Evolutionary conservation across 176 grass and related monocot species (phyloP).

Genomic region (Oryza brachyantha): DNA sequence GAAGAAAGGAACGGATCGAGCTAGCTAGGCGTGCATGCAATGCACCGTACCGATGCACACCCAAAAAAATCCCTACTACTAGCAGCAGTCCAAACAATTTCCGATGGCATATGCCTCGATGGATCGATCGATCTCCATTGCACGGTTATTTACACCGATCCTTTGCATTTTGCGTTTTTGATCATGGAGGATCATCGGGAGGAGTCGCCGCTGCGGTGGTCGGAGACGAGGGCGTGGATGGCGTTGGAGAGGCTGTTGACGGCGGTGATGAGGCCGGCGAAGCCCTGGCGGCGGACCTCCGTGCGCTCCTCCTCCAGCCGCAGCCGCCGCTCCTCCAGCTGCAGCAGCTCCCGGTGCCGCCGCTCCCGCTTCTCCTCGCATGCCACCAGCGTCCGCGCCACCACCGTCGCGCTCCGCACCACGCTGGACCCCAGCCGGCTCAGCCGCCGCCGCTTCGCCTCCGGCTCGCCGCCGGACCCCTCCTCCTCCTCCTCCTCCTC

Average conservation of each 20-base stretch:
- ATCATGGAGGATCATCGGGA: conserved; percentile 25
- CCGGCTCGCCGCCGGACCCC: conserved; percentile 42
- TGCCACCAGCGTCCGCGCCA: conserved; percentile 74
- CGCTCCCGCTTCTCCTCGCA: conserved; percentile 95
- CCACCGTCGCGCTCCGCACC: conserved; percentile 85
- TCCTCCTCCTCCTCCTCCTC: conserved; percentile 42
- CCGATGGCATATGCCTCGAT: no score
- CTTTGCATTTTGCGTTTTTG: not conserved
- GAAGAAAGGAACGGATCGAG: no score
- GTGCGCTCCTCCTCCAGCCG: conserved; percentile 80
- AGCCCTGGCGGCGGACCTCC: conserved; percentile 88
- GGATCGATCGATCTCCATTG: not conserved
- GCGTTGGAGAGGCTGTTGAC: conserved; percentile 87
- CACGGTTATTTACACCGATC: conserved; percentile 44
- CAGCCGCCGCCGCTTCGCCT: conserved; percentile 66
- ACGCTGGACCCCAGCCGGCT: conserved; percentile 78
- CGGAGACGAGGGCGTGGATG: conserved; percentile 84
- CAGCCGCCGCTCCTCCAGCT: conserved; percentile 87
- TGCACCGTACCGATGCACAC: not conserved
- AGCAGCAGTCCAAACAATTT: not conserved
- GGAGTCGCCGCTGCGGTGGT: conserved; percentile 68
- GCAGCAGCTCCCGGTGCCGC: conserved; percentile 79
- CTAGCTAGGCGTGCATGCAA: not conserved
- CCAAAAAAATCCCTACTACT: conserved; percentile 16
- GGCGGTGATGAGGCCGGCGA: conserved; percentile 69